Percentiles rank a stretch among this genome's conserved stretches.
These are phyloP conservation scores for Cubamyces sp. DNA, from an alignment of 768 basidiomycete genomes.

Conservation along the genomic window DNA sequence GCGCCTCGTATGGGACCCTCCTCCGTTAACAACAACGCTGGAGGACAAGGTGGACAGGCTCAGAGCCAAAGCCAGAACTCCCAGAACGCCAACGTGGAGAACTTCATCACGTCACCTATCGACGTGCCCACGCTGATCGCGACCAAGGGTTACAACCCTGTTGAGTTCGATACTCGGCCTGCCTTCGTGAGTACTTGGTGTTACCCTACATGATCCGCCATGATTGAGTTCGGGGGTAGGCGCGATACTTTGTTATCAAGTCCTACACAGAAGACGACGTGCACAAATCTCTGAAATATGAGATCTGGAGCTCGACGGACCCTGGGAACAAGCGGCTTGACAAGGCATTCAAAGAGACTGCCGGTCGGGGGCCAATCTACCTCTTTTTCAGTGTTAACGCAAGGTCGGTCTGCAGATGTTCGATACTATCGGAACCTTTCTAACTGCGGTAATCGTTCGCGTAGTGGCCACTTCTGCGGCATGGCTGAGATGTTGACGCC, in stretches of 20 bases:
- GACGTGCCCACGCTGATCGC: conserved; percentile 87
- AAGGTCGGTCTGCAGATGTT: conserved; percentile 43
- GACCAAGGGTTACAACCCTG: conserved; percentile 90
- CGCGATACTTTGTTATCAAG: conserved; percentile 97
- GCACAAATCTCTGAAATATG: conserved; percentile 96
- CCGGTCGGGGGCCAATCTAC: conserved; percentile 91
- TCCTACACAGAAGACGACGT: conserved; percentile 99
- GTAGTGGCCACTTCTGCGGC: conserved; percentile 94
- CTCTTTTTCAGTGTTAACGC: conserved; percentile 99
- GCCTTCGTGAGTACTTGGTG: conserved; percentile 58
- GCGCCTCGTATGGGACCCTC: conserved; percentile 34
- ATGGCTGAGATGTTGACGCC: conserved; percentile 98
- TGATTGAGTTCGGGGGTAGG: conserved; percentile 46
- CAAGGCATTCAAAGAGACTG: conserved; percentile 96
- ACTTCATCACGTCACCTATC: conserved; percentile 65
- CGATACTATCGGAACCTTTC: neutral
- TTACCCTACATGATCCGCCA: neutral
- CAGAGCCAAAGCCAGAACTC: conserved; percentile 46
- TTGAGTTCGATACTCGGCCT: conserved; percentile 81
- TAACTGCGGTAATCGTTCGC: neutral
- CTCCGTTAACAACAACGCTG: neutral
- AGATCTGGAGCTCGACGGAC: conserved; percentile 97
- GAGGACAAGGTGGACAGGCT: conserved; percentile 28
- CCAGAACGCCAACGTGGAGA: conserved; percentile 27
- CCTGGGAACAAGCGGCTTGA: conserved; percentile 97